A percentile compares a stretch with the other conserved stretches of the same genome.
Evolutionary conservation across 108 stramenopile genomes (phyloP).

Genomic region (Phaeodactylum tricornutum): DNA sequence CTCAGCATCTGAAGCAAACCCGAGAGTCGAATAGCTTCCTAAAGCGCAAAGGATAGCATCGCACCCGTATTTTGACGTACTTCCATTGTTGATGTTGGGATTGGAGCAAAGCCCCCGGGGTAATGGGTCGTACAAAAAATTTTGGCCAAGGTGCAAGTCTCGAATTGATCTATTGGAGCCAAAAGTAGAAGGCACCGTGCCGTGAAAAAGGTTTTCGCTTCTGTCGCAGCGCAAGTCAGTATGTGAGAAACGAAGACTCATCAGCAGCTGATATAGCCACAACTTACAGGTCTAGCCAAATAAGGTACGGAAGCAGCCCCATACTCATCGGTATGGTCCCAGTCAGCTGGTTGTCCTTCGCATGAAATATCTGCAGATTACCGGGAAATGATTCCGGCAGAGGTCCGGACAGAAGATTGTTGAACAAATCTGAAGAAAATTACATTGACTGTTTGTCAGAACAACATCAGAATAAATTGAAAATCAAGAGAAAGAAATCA

Average conservation of each 20-base stretch:
- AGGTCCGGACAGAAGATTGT: slow-evolving; percentile 32
- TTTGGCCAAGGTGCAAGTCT: slow-evolving; percentile 45
- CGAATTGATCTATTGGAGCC: slow-evolving; percentile 21
- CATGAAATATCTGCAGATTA: slow-evolving; percentile 47
- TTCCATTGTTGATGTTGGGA: slow-evolving; percentile 35
- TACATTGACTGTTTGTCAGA: too few relatives aligned
- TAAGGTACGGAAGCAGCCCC: slow-evolving; percentile 27
- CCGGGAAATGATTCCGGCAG: slow-evolving; percentile 15
- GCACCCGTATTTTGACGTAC: slow-evolving; percentile 37
- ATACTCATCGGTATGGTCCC: slow-evolving; percentile 35
- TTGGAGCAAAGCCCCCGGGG: slow-evolving; percentile 33
- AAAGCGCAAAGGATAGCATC: slow-evolving; percentile 45
- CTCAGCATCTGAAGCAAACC: slow-evolving; percentile 27
- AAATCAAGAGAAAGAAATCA: background rate
- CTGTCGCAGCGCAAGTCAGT: too few relatives aligned
- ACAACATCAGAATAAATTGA: background rate
- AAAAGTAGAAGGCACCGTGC: slow-evolving; percentile 30
- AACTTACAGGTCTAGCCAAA: slow-evolving; percentile 56
- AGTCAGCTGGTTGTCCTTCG: slow-evolving; percentile 38
- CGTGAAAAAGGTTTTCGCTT: slow-evolving; percentile 11
- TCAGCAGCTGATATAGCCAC: too few relatives aligned
- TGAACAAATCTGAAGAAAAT: slow-evolving; percentile 36
- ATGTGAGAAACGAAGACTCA: slow-evolving; percentile 9
- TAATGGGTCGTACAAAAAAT: slow-evolving; percentile 47
- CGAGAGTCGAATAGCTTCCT: slow-evolving; percentile 38